phyloP scores from a whole-genome alignment of 371 early-diverging fungal genomes.

The Chytridium lagenaria region DNA sequence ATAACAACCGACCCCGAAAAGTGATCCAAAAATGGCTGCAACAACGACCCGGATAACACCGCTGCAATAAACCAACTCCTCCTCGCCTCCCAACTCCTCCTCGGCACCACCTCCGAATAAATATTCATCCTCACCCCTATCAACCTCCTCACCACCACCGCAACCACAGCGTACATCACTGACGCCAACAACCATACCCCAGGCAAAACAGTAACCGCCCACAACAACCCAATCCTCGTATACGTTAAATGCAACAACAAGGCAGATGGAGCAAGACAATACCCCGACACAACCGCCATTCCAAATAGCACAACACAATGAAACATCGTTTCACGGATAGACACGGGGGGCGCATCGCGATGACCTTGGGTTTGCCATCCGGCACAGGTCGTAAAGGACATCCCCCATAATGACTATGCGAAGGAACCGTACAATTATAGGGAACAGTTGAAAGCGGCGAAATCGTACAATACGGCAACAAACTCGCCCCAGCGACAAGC shows the following conservation, averaged over 20 bases:
- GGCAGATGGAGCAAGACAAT: neutral
- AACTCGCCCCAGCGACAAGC: neutral
- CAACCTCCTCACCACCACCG: neutral
- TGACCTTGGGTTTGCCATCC: neutral
- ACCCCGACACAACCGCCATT: neutral
- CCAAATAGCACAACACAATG: neutral
- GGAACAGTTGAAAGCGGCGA: slow-evolving; percentile 10
- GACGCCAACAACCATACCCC: slow-evolving; percentile 4
- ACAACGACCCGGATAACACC: neutral
- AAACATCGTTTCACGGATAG: neutral
- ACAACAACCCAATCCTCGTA: neutral
- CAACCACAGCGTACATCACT: neutral
- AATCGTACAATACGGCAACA: slow-evolving; percentile 4
- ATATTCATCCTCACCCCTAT: neutral
- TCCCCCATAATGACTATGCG: slow-evolving; percentile 7
- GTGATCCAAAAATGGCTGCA: slow-evolving; percentile 8
- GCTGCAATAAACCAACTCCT: slow-evolving; percentile 5
- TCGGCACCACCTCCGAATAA: slow-evolving; percentile 6
- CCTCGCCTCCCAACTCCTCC: neutral
- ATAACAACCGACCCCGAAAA: neutral
- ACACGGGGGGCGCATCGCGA: neutral
- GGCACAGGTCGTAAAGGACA: neutral
- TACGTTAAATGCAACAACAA: neutral
- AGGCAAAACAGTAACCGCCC: neutral
- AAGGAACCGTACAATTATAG: neutral